A percentile compares a stretch with the other conserved stretches of the same genome.
These are phyloP conservation scores for Scheffersomyces ergatensis DNA, from an alignment of 805 yeast species.

Conservation along the genomic window DNA sequence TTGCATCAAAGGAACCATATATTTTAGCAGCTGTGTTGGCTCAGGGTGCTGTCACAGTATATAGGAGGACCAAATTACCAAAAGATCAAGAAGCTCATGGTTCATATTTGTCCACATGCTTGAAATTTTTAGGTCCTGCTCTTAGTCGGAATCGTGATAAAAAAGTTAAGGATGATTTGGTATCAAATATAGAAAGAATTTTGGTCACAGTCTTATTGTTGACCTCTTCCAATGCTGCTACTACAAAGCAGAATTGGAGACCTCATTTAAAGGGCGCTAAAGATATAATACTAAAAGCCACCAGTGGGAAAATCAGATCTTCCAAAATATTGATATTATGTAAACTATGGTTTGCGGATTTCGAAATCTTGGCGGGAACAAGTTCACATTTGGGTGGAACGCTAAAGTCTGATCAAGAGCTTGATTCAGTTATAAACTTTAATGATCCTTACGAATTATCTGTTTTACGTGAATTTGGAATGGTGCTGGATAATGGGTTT, in stretches of 20 bases:
- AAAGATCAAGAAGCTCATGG: slow-evolving; percentile 43
- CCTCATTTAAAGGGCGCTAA: slow-evolving; percentile 66
- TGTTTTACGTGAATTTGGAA: slow-evolving; percentile 37
- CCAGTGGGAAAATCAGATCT: slow-evolving; percentile 16
- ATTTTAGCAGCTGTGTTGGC: slow-evolving; percentile 69
- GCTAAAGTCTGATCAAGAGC: slow-evolving; percentile 44
- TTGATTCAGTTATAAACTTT: slow-evolving; percentile 27
- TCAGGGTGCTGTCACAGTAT: slow-evolving; percentile 63
- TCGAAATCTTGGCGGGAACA: slow-evolving; percentile 57
- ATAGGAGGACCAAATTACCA: slow-evolving; percentile 30
- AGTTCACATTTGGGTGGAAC: slow-evolving; percentile 60
- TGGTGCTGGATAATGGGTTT: slow-evolving; percentile 44
- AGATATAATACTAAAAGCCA: slow-evolving; percentile 48
- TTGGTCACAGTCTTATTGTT: slow-evolving; percentile 62
- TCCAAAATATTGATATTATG: slow-evolving; percentile 51
- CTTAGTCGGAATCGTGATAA: slow-evolving; percentile 15
- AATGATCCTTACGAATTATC: slow-evolving; percentile 25
- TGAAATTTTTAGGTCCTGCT: slow-evolving; percentile 53
- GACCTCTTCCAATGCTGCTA: slow-evolving; percentile 59
- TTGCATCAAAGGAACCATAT: slow-evolving; percentile 62
- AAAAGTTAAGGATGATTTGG: slow-evolving; percentile 9
- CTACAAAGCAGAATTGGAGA: slow-evolving; percentile 57
- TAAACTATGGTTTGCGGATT: slow-evolving; percentile 53
- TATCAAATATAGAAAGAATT: slow-evolving; percentile 59
- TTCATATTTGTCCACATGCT: slow-evolving; percentile 59